These are phyloP conservation scores for Lactifluus hygrophoroides DNA, from an alignment of 768 basidiomycete genomes.

Conservation along the genomic window DNA sequence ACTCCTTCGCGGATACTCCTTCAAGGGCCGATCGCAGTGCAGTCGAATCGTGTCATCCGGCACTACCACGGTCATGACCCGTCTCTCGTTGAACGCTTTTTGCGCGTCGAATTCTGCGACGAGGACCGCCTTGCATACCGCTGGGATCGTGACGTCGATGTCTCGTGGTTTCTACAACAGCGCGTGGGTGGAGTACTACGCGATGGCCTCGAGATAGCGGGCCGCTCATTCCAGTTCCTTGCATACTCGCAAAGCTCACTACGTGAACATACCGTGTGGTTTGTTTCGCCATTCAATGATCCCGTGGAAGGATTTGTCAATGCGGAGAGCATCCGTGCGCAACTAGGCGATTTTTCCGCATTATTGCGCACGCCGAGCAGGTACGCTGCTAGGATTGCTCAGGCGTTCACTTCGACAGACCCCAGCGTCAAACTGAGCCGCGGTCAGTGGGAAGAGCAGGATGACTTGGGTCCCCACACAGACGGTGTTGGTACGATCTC, in stretches of 20 bases:
- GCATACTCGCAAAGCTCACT: conserved; percentile 75
- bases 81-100: conserved; percentile 55
- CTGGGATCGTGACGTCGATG: conserved; percentile 61
- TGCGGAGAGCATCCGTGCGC: conserved; percentile 57
- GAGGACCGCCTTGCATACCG: conserved; percentile 28
- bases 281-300: conserved; percentile 53
- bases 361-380: background rate
- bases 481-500: background rate
- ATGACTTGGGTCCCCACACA: conserved; percentile 39
- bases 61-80: conserved; percentile 32
- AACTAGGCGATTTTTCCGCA: conserved; percentile 29
- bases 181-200: conserved; percentile 34
- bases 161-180: conserved; percentile 38
- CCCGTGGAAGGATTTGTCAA: conserved; percentile 37
- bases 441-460: conserved; percentile 53
- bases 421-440: conserved; percentile 51
- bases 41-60: conserved; percentile 76
- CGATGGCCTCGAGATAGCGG: conserved; percentile 59
- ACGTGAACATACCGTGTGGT: conserved; percentile 77
- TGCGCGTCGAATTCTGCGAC: conserved; percentile 77
- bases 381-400: background rate
- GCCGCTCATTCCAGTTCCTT: conserved; percentile 69
- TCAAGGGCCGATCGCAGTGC: conserved; percentile 54
- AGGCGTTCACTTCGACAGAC: conserved; percentile 52
- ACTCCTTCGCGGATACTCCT: background rate